Base-by-base conservation (phyloP, 2,329 filamentous ascomycete species). In the Fusarium avenaceum region DNA sequence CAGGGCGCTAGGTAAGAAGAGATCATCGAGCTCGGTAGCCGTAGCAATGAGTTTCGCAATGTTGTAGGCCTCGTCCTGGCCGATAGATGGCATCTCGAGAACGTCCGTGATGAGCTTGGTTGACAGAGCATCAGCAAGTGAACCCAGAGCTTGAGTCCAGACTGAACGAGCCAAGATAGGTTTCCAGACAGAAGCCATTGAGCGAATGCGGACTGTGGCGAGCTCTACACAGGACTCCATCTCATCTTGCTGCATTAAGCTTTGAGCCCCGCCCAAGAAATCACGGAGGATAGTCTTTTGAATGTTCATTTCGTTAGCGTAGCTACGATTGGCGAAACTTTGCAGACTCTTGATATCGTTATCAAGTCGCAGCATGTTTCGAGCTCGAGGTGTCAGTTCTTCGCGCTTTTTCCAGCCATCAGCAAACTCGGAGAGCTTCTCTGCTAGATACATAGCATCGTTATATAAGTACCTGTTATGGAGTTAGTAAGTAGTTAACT, bases 211-310 rank as follows among this genome's bases (percentile, higher is more conserved):
- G 4, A 78, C 74, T 7, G 84, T 82, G 14, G 87, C 86, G 5
- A 83, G 77, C 52, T 88, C 84, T 33, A 90, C 82, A 22, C 81
- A 83, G 38, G 81, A 77, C 22, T 85, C 82, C 38, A 84, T 80
- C 28, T 87, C 85, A 40, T 85, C 85, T 68, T 88, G 85, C 60
- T 87, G 84, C 61, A 89, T 80, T 26, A 90, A 77, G 68, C 84
- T 90, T 71, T 90, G 87, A 24, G 85, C 82, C 3, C 86, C 86
- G 30, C 87, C 88, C 0, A 91, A 79, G 1, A 90, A 79, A 71
- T 90, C 88, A 10, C 85, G 82, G n/a, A 91, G 74, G 6, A 90
- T 79, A 0, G 86, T 89, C 71, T 87, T 86, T 63, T 90, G 88
- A 7, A 85, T 81, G 45, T 80, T 83, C 80, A 90, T 85, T 72